Evolutionary conservation across 352 stramenopile species (phyloP).

Genomic region (Vaucheria bursata): DNA sequence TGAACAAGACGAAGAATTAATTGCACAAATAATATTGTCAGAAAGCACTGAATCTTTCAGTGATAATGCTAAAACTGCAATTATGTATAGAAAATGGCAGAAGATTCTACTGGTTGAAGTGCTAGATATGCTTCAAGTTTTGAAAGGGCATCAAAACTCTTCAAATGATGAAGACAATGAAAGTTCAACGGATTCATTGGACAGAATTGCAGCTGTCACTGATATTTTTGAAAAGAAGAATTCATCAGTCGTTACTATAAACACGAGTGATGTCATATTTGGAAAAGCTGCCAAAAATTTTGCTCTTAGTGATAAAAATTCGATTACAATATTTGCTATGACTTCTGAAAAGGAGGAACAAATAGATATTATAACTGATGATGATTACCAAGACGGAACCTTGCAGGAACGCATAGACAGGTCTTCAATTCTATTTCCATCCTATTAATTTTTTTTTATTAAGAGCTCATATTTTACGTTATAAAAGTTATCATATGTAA

Average conservation of each 20-base stretch:
- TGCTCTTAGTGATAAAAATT: no score
- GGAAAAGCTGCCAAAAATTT: not conserved
- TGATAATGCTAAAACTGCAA: not conserved
- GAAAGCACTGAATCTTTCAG: not conserved
- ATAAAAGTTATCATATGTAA: not conserved
- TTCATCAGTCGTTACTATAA: not conserved
- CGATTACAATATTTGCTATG: no score
- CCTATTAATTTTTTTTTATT: no score
- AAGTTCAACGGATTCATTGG: not conserved
- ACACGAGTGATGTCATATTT: not conserved
- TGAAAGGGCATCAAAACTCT: not conserved
- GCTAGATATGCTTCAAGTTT: not conserved
- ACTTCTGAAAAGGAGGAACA: no score
- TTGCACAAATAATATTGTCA: not conserved
- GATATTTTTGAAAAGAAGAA: not conserved
- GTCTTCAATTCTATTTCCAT: no score
- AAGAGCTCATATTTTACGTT: no score
- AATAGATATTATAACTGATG: no score
- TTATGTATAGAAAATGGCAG: not conserved
- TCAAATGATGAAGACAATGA: not conserved
- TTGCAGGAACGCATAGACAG: no score
- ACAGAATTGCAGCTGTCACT: not conserved
- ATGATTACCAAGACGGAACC: no score
- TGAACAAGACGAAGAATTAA: not conserved
- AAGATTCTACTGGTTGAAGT: constrained; percentile 7